Evolutionary conservation across 768 basidiomycete genomes (phyloP).

Genomic region (Candolleomyces aberdarensis): DNA sequence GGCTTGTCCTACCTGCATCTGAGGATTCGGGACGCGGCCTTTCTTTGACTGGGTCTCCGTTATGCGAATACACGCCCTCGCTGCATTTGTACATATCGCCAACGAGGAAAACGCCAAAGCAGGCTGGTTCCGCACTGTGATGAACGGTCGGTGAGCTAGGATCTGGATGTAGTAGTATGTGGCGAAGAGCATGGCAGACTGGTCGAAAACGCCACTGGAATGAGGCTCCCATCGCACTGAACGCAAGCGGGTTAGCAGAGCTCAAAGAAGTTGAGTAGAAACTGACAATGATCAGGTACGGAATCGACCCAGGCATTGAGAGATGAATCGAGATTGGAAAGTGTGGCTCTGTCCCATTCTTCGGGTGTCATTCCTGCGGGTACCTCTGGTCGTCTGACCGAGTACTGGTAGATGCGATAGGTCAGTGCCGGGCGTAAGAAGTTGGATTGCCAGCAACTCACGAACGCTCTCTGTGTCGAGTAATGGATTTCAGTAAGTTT

Average conservation of each 20-base stretch:
- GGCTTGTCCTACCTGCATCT: background rate
- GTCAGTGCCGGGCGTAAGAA: background rate
- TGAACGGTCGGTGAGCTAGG: no score
- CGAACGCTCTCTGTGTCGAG: conserved; percentile 49
- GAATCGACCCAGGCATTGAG: conserved; percentile 60
- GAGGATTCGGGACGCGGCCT: no score
- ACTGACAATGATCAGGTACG: conserved; percentile 45
- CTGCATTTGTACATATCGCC: no score
- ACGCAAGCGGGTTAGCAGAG: no score
- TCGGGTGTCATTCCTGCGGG: conserved; percentile 34
- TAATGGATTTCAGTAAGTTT: conserved; percentile 51
- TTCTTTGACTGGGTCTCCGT: no score
- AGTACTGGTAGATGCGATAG: conserved; percentile 38
- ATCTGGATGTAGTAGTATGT: no score
- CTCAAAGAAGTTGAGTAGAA: background rate
- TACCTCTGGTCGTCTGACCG: conserved; percentile 48
- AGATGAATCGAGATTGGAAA: conserved; percentile 59
- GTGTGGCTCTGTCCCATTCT: conserved; percentile 49
- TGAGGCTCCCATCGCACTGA: no score
- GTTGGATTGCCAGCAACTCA: conserved; percentile 21
- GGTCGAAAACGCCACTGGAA: no score
- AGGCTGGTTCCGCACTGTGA: no score
- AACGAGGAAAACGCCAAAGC: no score
- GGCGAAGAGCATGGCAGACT: no score
- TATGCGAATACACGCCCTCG: no score